These are phyloP conservation scores for Neurospora discreta DNA, from an alignment of 495 filamentous ascomycete species.

Conservation along the genomic window DNA sequence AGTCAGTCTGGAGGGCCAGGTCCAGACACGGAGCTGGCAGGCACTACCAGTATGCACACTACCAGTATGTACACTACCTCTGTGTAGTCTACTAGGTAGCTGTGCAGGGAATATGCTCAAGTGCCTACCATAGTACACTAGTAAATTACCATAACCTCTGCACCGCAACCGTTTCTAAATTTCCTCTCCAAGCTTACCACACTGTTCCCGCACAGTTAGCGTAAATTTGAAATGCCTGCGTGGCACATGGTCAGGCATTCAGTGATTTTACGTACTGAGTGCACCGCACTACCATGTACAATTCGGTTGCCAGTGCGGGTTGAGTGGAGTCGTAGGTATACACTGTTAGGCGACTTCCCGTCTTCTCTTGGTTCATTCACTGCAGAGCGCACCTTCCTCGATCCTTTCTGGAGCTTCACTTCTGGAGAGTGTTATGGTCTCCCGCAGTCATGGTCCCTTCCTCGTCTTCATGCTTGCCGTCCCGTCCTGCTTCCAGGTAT, in stretches of 20 bases:
- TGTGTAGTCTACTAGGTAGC: too few relatives aligned
- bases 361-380: not conserved
- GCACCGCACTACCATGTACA: not conserved
- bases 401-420: not conserved
- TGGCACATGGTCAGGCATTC: not conserved
- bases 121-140: too few relatives aligned
- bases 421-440: not conserved
- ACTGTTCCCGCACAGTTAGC: conserved; percentile 12
- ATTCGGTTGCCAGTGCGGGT: not conserved
- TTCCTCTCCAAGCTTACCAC: not conserved
- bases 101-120: too few relatives aligned
- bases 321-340: not conserved
- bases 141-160: not conserved
- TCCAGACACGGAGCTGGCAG: not conserved
- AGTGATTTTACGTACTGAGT: too few relatives aligned
- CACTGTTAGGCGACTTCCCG: not conserved
- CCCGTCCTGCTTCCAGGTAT: not conserved
- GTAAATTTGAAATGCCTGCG: not conserved
- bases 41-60: too few relatives aligned
- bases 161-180: not conserved
- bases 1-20: not conserved
- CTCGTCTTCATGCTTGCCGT: not conserved
- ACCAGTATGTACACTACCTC: too few relatives aligned
- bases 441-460: not conserved
- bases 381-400: not conserved